Base-by-base conservation (phyloP, 2,329 filamentous ascomycete genomes). In the Epichloe uncinata region DNA sequence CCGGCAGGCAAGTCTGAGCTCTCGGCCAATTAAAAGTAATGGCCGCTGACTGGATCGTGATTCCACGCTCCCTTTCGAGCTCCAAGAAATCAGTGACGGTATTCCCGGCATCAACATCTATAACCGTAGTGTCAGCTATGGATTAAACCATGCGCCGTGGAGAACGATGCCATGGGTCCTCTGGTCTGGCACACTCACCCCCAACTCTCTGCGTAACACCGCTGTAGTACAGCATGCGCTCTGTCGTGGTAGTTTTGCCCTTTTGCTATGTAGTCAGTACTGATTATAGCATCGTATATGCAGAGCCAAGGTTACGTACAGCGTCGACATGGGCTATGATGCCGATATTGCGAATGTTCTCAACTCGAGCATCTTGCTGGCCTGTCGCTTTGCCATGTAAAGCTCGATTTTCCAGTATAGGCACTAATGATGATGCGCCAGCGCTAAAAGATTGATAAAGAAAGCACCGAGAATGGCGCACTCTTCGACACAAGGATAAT, bases 281-380 rank as follows among this genome's bases (percentile, higher is more conserved):
- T 15, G 15, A 18, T 16, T 3, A 9, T 33, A 12, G 7, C 5
- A 47, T 37, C 13, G 26, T 15, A 30, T 37, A 12, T 37, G 22
- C 40, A 42, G 12, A 34, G 15, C 20, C 16, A 4, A 9, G 30
- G 11, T 18, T 16, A 65, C 74, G 50, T 66, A 81, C 77, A 50
- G 93, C 93, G 81, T 97, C 93, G 56, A 98, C 95, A 66, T 98
- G 93, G 52, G 93, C 93, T 66, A 98, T 96, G 58, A 98, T 97
- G 54, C 93, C 93, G 63, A 98, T 96, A 63, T 98, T 98, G 58
- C 91, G 78, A 47, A 90, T 93, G 59, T 79, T 79, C 45, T 63
- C 56, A 8, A 68, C 54, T 22, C 57, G 58, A 34, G 57, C 48
- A 56, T 61, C 57, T 50, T 60, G 54, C 40, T 58, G 55, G 16